Evolutionary conservation across 108 stramenopile genomes (phyloP).

Genomic region (Pseudonitzschia pungens): DNA sequence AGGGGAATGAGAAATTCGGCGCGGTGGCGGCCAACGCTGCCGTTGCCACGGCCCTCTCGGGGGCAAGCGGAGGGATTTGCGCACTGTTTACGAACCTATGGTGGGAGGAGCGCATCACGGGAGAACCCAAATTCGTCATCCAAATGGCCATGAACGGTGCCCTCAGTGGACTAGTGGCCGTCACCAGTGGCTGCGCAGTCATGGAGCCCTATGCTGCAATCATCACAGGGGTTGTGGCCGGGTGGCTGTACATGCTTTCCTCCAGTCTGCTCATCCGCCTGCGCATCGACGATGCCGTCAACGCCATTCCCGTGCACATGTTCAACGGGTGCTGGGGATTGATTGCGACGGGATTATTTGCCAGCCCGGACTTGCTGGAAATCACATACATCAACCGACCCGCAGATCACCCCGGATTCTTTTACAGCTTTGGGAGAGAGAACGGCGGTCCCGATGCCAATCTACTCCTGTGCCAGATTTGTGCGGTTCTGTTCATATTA

Average conservation of each 20-base stretch:
- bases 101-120: constrained; percentile 50
- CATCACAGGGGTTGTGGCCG: constrained; percentile 81
- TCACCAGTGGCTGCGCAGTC: constrained; percentile 79
- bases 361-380: constrained; percentile 42
- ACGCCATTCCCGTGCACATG: constrained; percentile 91
- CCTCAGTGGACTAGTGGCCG: constrained; percentile 71
- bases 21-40: constrained; percentile 64
- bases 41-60: constrained; percentile 83
- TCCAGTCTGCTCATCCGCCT: constrained; percentile 57
- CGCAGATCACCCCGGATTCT: constrained; percentile 51
- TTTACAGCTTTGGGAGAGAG: constrained; percentile 47
- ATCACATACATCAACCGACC: constrained; percentile 30
- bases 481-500: constrained; percentile 69
- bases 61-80: constrained; percentile 54
- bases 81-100: constrained; percentile 58
- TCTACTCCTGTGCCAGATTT: constrained; percentile 59
- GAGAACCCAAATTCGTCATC: constrained; percentile 68
- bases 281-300: constrained; percentile 91
- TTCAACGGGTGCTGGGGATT: constrained; percentile 88
- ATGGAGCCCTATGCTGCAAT: constrained; percentile 83
- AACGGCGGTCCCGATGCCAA: constrained; percentile 45
- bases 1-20: constrained; percentile 21
- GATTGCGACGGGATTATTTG: constrained; percentile 80
- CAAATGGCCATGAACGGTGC: constrained; percentile 73
- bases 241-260: constrained; percentile 66